phyloP scores from a whole-genome alignment of 305 asterid species.

The Withania somnifera region DNA sequence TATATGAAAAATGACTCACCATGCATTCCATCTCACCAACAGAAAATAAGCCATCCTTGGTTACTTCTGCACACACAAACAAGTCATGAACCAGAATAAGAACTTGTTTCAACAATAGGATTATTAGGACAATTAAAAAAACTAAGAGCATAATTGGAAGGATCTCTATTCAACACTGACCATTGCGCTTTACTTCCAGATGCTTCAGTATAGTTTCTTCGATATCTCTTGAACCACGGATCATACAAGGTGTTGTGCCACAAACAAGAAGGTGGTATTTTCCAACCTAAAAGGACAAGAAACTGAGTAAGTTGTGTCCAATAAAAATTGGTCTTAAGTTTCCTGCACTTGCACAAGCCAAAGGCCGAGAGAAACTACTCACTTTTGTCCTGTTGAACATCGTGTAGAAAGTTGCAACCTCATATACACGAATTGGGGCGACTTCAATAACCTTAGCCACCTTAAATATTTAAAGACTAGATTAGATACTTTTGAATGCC shows the following conservation, averaged over 20 bases:
- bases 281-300: constrained; percentile 56
- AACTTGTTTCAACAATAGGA: background rate
- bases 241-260: constrained; percentile 98
- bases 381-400: constrained; percentile 95
- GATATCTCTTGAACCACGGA: constrained; percentile 90
- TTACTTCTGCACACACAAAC: constrained; percentile 56
- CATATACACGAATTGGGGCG: constrained; percentile 96
- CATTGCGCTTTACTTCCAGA: constrained; percentile 92
- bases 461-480: constrained; percentile 23
- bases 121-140: background rate
- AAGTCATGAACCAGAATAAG: background rate
- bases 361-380: constrained; percentile 10
- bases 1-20: constrained; percentile 36
- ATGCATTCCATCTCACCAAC: constrained; percentile 99
- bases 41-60: constrained; percentile 95
- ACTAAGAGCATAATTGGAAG: background rate
- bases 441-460: constrained; percentile 89
- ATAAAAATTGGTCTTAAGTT: background rate
- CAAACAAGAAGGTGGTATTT: constrained; percentile 95
- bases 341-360: constrained; percentile 1
- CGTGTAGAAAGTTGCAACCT: constrained; percentile 94
- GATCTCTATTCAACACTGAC: constrained; percentile 22
- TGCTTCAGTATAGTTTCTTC: constrained; percentile 81
- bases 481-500: background rate
- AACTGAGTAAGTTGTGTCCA: constrained; percentile 1